Percentiles rank a stretch among this genome's conserved stretches.
Conservation (phyloP, 768 basidiomycete genomes). For the Butyriboletus loyo region DNA sequence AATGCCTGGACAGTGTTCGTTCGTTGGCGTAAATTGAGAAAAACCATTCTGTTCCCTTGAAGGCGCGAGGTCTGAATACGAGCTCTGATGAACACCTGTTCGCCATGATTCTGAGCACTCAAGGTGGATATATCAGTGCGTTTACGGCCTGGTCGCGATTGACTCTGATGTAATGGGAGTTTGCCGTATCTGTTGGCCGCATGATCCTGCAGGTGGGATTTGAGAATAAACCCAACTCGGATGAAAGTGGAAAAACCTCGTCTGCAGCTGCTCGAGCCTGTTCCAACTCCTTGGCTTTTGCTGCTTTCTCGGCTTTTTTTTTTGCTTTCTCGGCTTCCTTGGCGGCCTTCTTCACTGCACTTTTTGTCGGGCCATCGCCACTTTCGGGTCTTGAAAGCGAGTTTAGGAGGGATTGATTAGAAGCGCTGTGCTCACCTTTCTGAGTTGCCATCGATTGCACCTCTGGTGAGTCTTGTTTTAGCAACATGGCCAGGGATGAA, state of each 20-base stretch:
- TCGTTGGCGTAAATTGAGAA: slow-evolving; percentile 88
- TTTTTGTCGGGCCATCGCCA: slow-evolving; percentile 69
- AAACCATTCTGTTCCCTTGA: slow-evolving; percentile 94
- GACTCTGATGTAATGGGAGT: slow-evolving; percentile 89
- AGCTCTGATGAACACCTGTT: slow-evolving; percentile 81
- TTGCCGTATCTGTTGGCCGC: slow-evolving; percentile 80
- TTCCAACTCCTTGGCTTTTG: slow-evolving; percentile 74
- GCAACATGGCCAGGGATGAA: not conserved
- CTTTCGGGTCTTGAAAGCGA: slow-evolving; percentile 17
- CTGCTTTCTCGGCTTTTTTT: slow-evolving; percentile 84
- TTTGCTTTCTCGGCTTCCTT: slow-evolving; percentile 90
- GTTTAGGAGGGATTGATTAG: not conserved
- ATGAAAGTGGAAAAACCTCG: slow-evolving; percentile 27
- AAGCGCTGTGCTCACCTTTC: slow-evolving; percentile 9
- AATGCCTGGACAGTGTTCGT: slow-evolving; percentile 85
- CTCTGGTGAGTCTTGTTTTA: slow-evolving; percentile 4
- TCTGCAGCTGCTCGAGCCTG: slow-evolving; percentile 67
- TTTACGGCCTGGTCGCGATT: slow-evolving; percentile 60
- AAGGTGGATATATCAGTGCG: slow-evolving; percentile 67
- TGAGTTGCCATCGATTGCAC: slow-evolving; percentile 3
- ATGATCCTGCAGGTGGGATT: slow-evolving; percentile 54
- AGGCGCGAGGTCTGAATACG: slow-evolving; percentile 89
- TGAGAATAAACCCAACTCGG: slow-evolving; percentile 35
- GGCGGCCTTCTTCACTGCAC: slow-evolving; percentile 84
- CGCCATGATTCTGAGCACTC: slow-evolving; percentile 57